Evolutionary conservation across 2,329 filamentous ascomycete genomes (phyloP), one percentile per base, ranked within the genome.

Genomic region (Paracorniculantispora psalliotae): DNA sequence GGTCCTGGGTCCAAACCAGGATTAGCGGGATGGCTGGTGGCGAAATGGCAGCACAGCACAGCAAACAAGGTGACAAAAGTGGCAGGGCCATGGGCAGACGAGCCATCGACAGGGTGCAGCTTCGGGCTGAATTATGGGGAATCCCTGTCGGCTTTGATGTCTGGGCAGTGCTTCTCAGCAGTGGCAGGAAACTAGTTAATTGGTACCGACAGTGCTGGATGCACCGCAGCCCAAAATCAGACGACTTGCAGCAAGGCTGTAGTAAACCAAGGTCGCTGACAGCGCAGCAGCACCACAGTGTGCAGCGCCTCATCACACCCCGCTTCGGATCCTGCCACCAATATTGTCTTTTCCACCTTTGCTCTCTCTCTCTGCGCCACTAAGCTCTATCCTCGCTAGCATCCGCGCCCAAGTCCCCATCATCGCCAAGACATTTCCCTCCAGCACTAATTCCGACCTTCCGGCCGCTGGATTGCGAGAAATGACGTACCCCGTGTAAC

Each of bases 21-120:
- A 43, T 9, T 46, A 55, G 41, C 17, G 44, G 25, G 23, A 49
- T 41, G 44, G 54, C 44, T 57, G 54, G 54, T 57, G 54, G 54
- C 43, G 8, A 48, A 35, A 43, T n/a, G n/a, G n/a, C n/a, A n/a
- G n/a, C n/a, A n/a, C n/a, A n/a, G n/a, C n/a, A n/a, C n/a, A n/a
- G n/a, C n/a, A n/a, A n/a, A n/a, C n/a, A n/a, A n/a, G n/a, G n/a
- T n/a, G n/a, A n/a, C 30, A 33, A 33, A 33, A 33, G 12, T 33
- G 30, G 10, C n/a, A 46, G 43, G 23, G 43, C 10, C 12, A 46
- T 4, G 19, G 37, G 7, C n/a, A 17, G 17, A 19, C 33, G 37
- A 19, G 37, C 37, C 30, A 33, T 6, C 30, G 30, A 33, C 30
- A 12, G 12, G 6, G 30, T 33, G 30, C 30, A 6, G n/a, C 15